phyloP scores from a whole-genome alignment of 2,329 filamentous ascomycete genomes.

The Arthrobotrys sinensis region DNA sequence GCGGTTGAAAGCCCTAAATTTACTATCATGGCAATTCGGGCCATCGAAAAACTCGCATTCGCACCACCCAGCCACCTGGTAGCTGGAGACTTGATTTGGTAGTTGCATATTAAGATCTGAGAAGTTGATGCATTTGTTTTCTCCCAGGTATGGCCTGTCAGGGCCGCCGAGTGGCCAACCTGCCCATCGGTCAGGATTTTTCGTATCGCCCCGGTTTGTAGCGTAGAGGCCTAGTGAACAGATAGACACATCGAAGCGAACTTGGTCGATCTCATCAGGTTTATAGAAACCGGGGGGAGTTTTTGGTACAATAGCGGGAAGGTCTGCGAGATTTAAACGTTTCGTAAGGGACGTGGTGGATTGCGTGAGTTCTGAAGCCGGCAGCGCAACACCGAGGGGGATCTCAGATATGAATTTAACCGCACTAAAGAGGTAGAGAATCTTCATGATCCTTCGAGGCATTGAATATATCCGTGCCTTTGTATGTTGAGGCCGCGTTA shows the following conservation, averaged over 20 bases:
- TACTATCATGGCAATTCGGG: background rate
- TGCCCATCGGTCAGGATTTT: conserved; percentile 2
- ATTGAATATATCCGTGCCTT: background rate
- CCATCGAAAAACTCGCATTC: conserved; percentile 32
- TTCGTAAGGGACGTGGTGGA: background rate
- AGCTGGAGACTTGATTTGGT: conserved; percentile 22
- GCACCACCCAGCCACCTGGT: conserved; percentile 17
- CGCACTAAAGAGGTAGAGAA: background rate
- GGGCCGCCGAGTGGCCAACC: conserved; percentile 2
- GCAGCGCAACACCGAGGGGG: background rate
- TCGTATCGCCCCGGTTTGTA: background rate
- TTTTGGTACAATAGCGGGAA: background rate
- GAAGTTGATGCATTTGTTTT: conserved; percentile 22
- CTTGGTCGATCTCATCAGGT: background rate
- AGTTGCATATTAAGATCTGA: background rate
- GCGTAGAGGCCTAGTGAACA: background rate
- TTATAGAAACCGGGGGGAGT: background rate
- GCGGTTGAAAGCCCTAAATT: conserved; percentile 16
- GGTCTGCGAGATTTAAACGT: background rate
- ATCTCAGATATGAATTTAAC: background rate
- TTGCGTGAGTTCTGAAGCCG: background rate
- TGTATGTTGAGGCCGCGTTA: background rate
- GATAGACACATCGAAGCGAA: background rate
- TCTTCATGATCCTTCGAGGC: background rate
- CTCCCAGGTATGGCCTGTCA: background rate